These are phyloP conservation scores for Kazachstania martiniae DNA, from an alignment of 805 yeast species.

Conservation along the genomic window DNA sequence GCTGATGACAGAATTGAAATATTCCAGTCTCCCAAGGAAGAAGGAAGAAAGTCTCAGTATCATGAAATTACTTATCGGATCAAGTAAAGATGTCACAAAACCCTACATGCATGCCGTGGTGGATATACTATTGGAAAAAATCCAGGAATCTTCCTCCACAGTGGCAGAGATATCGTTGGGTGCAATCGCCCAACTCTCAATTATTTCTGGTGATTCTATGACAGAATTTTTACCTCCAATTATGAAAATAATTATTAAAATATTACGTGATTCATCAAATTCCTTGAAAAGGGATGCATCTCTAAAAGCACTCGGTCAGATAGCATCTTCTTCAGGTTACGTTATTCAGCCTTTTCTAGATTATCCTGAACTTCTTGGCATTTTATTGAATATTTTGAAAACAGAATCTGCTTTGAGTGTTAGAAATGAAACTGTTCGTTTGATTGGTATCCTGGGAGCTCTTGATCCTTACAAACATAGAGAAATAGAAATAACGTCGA, in stretches of 20 bases:
- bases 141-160: constrained; percentile 59
- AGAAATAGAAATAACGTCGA: constrained; percentile 70
- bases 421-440: constrained; percentile 77
- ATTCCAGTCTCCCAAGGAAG: constrained; percentile 60
- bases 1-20: constrained; percentile 73
- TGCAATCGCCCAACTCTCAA: constrained; percentile 82
- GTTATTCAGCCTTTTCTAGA: constrained; percentile 89
- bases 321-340: constrained; percentile 85
- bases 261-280: constrained; percentile 89
- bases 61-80: constrained; percentile 59
- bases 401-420: constrained; percentile 66
- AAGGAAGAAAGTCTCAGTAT: constrained; percentile 82
- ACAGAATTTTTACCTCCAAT: constrained; percentile 57
- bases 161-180: constrained; percentile 79
- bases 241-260: constrained; percentile 81
- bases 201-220: constrained; percentile 81
- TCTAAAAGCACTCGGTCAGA: constrained; percentile 72
- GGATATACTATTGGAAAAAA: constrained; percentile 68
- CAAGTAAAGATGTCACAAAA: constrained; percentile 71
- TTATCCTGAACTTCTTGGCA: constrained; percentile 79
- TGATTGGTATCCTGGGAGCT: constrained; percentile 91
- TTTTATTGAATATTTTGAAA: constrained; percentile 69
- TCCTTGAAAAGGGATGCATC: constrained; percentile 84
- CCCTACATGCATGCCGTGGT: constrained; percentile 91
- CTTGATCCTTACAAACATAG: constrained; percentile 92